Evolutionary conservation across 2,329 filamentous ascomycete genomes (phyloP).

Genomic region (Talaromyces sp.): DNA sequence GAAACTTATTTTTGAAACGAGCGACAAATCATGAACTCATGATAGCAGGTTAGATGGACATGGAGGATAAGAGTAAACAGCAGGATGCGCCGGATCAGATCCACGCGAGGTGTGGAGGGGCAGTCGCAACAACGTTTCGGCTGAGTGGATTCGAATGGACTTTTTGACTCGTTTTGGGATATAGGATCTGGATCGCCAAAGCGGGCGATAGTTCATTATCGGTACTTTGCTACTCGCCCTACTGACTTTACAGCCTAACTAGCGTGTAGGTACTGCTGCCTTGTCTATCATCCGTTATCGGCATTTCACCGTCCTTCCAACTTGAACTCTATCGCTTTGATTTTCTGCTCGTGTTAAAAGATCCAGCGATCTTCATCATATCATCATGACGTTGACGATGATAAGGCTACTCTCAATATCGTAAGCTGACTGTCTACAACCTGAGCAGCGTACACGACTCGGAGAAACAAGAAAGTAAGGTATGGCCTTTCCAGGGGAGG

Average conservation of each 20-base stretch:
- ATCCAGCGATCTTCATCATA: neutral
- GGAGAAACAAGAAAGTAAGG: neutral
- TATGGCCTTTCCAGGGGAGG: neutral
- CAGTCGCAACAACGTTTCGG: constrained; percentile 13
- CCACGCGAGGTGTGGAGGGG: constrained; percentile 22
- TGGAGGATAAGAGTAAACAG: neutral
- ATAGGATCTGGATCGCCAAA: constrained; percentile 19
- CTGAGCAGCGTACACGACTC: neutral
- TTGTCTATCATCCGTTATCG: constrained; percentile 13
- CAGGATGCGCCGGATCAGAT: constrained; percentile 17
- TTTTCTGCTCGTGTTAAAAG: neutral
- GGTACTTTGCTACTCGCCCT: neutral
- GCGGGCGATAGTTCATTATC: constrained; percentile 8
- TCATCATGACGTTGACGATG: neutral
- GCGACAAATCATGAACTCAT: constrained; percentile 13
- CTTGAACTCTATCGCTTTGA: neutral
- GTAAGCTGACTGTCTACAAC: neutral
- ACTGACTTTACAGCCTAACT: neutral
- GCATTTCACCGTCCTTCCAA: constrained; percentile 21
- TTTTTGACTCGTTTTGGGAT: constrained; percentile 34
- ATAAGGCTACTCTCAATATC: neutral
- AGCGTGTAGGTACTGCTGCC: constrained; percentile 10
- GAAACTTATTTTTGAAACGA: neutral
- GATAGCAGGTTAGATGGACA: constrained; percentile 12
- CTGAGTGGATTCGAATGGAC: constrained; percentile 22